phyloP scores from a whole-genome alignment of 345 rosid genomes.

The Carallia brachiata region DNA sequence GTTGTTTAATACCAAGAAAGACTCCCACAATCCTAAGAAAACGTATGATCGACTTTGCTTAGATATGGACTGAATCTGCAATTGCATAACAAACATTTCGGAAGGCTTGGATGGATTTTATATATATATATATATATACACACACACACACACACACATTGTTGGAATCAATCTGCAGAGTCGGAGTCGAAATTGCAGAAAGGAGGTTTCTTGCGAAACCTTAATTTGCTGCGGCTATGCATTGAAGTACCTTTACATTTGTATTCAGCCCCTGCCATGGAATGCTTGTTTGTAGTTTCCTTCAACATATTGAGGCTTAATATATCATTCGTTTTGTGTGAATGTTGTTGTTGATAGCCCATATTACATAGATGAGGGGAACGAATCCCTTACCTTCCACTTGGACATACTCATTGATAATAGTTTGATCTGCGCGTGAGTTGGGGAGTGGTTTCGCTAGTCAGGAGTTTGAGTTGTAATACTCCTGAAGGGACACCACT shows the following conservation, averaged over 20 bases:
- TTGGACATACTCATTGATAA: no score
- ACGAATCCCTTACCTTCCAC: no score
- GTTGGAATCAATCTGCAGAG: constrained; percentile 4
- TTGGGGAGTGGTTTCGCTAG: no score
- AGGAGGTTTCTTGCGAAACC: constrained; percentile 30
- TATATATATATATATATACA: background rate
- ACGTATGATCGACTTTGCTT: constrained; percentile 21
- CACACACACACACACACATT: no score
- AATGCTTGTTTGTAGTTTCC: no score
- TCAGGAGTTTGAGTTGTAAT: no score
- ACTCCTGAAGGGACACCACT: no score
- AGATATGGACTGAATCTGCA: background rate
- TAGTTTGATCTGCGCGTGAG: no score
- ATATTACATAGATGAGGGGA: no score
- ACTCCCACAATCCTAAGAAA: constrained; percentile 22
- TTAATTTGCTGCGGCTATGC: background rate
- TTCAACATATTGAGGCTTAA: no score
- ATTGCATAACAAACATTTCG: background rate
- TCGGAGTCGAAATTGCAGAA: constrained; percentile 32
- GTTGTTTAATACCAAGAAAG: constrained; percentile 35
- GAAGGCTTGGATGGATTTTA: background rate
- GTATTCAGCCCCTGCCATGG: background rate
- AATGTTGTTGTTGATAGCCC: background rate
- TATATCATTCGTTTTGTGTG: background rate
- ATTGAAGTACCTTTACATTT: background rate